Evolutionary conservation across 176 grass and related monocot genomes (phyloP).

Genomic region (Carex parvula): DNA sequence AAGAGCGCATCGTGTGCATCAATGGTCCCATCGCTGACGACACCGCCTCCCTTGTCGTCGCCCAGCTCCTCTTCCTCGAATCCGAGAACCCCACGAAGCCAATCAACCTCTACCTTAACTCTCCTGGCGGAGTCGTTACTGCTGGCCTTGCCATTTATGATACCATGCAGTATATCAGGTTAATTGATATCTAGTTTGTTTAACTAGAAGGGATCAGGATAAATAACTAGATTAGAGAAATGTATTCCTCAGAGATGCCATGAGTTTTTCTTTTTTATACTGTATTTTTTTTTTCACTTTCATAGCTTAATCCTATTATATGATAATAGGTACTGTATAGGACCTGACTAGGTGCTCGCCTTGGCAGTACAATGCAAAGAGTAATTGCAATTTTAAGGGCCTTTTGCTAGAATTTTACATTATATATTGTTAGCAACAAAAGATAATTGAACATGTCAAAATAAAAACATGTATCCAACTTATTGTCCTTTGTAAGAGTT

Average conservation of each 20-base stretch:
- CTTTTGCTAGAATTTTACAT: not conserved
- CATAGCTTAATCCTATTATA: not conserved
- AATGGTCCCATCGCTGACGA: slow-evolving; percentile 76
- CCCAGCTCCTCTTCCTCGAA: slow-evolving; percentile 99
- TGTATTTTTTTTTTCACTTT: not conserved
- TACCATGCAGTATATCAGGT: slow-evolving; percentile 84
- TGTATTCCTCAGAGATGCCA: not conserved
- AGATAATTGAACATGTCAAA: too few relatives aligned
- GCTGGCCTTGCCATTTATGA: slow-evolving; percentile 93
- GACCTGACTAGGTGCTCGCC: not conserved
- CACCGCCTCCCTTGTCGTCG: slow-evolving; percentile 70
- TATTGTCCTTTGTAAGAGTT: not conserved
- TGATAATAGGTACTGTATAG: not conserved
- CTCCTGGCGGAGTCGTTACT: slow-evolving; percentile 68
- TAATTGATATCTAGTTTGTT: not conserved
- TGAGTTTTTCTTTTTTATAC: not conserved
- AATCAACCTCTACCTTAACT: slow-evolving; percentile 87
- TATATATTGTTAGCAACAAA: not conserved
- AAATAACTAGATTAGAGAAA: not conserved
- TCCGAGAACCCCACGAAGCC: slow-evolving; percentile 93
- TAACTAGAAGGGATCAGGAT: not conserved
- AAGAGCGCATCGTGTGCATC: slow-evolving; percentile 91
- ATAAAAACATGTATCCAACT: not conserved
- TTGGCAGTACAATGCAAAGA: not conserved
- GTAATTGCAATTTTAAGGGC: not conserved